Evolutionary conservation across 2,329 filamentous ascomycete genomes (phyloP).

Genomic region (Pseudogymnoascus sp.): DNA sequence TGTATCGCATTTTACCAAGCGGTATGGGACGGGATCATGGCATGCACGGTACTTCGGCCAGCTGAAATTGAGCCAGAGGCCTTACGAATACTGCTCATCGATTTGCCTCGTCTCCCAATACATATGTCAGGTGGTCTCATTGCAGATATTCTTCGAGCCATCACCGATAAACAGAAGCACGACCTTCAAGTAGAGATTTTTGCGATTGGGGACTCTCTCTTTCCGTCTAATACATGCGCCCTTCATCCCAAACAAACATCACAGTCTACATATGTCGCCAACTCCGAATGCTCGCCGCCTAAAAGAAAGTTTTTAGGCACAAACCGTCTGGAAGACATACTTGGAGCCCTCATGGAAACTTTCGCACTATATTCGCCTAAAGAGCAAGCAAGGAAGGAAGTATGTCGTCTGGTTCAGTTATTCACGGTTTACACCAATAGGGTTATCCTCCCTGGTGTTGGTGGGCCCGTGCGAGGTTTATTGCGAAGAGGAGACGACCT

Average conservation of each 20-base stretch:
- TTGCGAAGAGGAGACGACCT: neutral
- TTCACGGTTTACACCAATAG: neutral
- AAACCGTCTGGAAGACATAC: neutral
- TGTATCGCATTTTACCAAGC: conserved; percentile 20
- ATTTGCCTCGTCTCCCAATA: conserved; percentile 17
- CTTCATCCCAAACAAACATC: neutral
- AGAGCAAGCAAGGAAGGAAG: neutral
- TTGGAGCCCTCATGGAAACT: neutral
- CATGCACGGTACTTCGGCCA: conserved; percentile 20
- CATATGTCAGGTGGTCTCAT: conserved; percentile 17
- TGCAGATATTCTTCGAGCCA: conserved; percentile 18
- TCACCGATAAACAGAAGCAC: conserved; percentile 18
- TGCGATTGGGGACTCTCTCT: conserved; percentile 13
- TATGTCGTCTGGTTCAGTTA: neutral
- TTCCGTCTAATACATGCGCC: neutral
- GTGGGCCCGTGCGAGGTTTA: neutral
- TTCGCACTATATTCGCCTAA: neutral
- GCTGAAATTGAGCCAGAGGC: conserved; percentile 16
- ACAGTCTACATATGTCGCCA: conserved; percentile 10
- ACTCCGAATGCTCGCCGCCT: conserved; percentile 16
- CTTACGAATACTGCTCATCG: conserved; percentile 16
- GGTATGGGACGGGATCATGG: conserved; percentile 23
- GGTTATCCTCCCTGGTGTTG: neutral
- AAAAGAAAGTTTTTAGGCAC: neutral
- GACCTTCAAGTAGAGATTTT: conserved; percentile 13